These are phyloP conservation scores for Intubia oerlemansii DNA, from an alignment of 2,329 filamentous ascomycete species.

Conservation along the genomic window DNA sequence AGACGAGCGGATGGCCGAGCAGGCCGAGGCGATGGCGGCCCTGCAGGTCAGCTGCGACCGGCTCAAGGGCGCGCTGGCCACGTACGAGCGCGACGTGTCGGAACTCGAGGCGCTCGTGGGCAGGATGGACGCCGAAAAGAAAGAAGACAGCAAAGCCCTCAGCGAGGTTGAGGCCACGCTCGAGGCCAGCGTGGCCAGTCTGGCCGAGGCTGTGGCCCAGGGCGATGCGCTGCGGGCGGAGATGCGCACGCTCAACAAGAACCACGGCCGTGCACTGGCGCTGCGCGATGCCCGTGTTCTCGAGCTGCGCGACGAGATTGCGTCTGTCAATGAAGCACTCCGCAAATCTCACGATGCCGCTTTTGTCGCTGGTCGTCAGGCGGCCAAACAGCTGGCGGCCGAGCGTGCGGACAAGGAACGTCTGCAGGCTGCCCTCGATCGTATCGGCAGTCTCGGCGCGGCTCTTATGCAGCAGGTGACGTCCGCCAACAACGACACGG, in stretches of 20 bases:
- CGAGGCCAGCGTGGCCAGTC: constrained; percentile 5
- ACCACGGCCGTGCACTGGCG: constrained; percentile 25
- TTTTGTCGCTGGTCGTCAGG: constrained; percentile 21
- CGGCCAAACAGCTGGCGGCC: constrained; percentile 14
- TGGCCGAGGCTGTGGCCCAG: constrained; percentile 8
- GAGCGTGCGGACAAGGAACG: constrained; percentile 18
- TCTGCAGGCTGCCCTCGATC: constrained; percentile 29
- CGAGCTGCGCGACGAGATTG: constrained; percentile 27
- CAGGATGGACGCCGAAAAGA: constrained; percentile 20
- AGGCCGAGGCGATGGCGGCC: constrained; percentile 20
- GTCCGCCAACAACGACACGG: background rate
- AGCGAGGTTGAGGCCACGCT: background rate
- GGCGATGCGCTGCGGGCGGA: constrained; percentile 5
- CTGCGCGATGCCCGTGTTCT: constrained; percentile 26
- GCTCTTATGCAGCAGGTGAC: constrained; percentile 16
- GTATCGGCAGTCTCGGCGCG: constrained; percentile 23
- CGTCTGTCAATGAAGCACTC: constrained; percentile 22
- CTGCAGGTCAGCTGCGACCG: constrained; percentile 27
- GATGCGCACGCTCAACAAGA: constrained; percentile 14
- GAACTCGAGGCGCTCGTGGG: constrained; percentile 31
- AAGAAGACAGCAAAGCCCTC: constrained; percentile 4
- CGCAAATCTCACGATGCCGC: constrained; percentile 20
- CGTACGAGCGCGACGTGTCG: constrained; percentile 29
- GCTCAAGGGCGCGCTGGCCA: constrained; percentile 27
- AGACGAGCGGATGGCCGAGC: constrained; percentile 10